These are phyloP conservation scores for Fraxinus xanthoxyloides DNA, from an alignment of 305 asterid genomes.

Conservation along the genomic window DNA sequence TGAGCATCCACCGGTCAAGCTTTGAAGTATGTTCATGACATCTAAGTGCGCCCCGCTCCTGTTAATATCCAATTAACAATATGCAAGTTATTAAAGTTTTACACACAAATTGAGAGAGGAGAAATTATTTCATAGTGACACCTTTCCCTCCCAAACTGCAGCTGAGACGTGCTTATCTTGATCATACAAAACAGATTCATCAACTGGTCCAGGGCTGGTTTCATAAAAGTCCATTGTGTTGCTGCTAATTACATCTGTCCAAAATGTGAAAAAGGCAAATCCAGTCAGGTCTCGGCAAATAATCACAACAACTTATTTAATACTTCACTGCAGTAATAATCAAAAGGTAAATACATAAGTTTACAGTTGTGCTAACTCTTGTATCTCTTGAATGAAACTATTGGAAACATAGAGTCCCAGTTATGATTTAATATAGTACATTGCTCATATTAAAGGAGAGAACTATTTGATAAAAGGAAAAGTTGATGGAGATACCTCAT, in stretches of 20 bases:
- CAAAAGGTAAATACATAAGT: neutral
- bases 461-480: neutral
- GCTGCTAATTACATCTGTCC: conserved; percentile 42
- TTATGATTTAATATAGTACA: neutral
- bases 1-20: conserved; percentile 91
- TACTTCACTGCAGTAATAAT: neutral
- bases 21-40: conserved; percentile 97
- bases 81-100: conserved; percentile 13
- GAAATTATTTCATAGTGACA: conserved; percentile 23
- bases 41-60: conserved; percentile 94
- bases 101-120: conserved; percentile 13
- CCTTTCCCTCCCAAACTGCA: conserved; percentile 97
- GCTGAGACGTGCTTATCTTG: conserved; percentile 95
- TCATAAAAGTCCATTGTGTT: conserved; percentile 59
- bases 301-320: neutral
- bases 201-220: conserved; percentile 79
- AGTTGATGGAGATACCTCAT: neutral
- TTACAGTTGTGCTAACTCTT: neutral
- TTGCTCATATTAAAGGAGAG: neutral
- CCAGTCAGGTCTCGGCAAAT: conserved; percentile 16
- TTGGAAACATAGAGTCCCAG: neutral
- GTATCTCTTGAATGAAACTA: neutral
- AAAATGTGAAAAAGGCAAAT: conserved; percentile 20
- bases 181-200: conserved; percentile 74
- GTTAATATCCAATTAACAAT: conserved; percentile 27